Base-by-base conservation (phyloP, 352 stramenopile genomes). In the Plasmopara halstedii region DNA sequence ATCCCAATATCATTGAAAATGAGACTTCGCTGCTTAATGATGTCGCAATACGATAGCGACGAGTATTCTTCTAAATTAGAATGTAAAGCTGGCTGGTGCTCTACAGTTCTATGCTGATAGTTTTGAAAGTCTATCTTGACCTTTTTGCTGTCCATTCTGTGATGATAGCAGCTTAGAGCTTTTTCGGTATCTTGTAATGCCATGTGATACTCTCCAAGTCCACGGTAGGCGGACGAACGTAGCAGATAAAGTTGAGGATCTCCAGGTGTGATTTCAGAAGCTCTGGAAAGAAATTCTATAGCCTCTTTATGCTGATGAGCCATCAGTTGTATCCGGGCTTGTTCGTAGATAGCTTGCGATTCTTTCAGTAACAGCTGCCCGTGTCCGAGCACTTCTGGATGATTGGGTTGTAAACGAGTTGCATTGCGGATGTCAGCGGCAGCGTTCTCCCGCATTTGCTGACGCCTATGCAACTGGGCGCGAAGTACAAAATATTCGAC, bases 401-500 rank as follows among this genome's bases (percentile, higher is more conserved):
- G 76, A 21, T 79, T 53, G 1, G 76, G 78, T 19, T 57, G 58
- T 26, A 89, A 60, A 21, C 50, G 53, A 6, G 78, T 71, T 4
- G 81, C 81, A 14, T 63, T 65, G 8, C 67, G 47, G 32, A 89
- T 89, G 50, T 88, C 78, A 26, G 64, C 70, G 3, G 53, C 82
- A 14, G 76, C 79, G 44, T 81, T 80, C 31, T 89, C 76, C 36
- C 86, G 76, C 62, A 86, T 69, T 41, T 87, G 73, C 18, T 90
- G 65, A 25, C 64, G 65, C 80, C 80, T 88, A 42, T 88, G 77
- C 10, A 94, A 58, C 53, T 89, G 89, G 17, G 79, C 77, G 0
- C 82, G 73, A 42, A 94, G 54, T 17, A 90, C 73, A 58, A 88
- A 85, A 45, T 88, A 88, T 62, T 90, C 80, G 57, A 84, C 79